Evolutionary conservation across 495 filamentous ascomycete genomes (phyloP), one percentile per base, ranked within the genome.

Genomic region (Bombardia bombarda): DNA sequence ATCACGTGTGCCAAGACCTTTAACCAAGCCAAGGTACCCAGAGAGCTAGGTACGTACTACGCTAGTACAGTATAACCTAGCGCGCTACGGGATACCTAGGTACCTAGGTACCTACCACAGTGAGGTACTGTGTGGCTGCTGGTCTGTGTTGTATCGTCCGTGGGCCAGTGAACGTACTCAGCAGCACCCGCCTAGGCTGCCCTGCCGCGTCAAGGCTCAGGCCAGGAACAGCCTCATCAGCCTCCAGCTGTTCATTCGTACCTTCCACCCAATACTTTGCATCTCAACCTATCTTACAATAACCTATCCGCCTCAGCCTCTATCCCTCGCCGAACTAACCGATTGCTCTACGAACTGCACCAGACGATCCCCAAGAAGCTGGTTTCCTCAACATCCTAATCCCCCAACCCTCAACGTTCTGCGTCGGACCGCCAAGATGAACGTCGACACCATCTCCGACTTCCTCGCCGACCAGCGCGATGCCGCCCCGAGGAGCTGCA

Each of bases 391-490:
- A n/a, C n/a, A n/a, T n/a, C n/a, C n/a, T n/a, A n/a, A n/a, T n/a
- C n/a, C n/a, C n/a, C n/a, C n/a, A n/a, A n/a, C n/a, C n/a, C n/a
- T n/a, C n/a, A n/a, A n/a, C n/a, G n/a, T n/a, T n/a, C n/a, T 24
- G 25, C 17, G 14, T 39, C 38, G 40, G 23, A 12, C n/a, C 24
- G 23, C 26, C 17, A 42, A 28, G 30, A 42, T 42, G 40, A 42
- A 33, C 66, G 78, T 78, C 67, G 83, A 93, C 60, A 83, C 82
- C 52, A 88, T 99, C 63, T 74, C 87, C 58, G 85, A 95, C 67
- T 90, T 95, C 72, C 83, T 99, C 44, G 77, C 75, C 43, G 83
- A 90, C 44, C 86, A 92, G 73, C 85, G 90, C 61, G 78, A 82
- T 50, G 79, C 83, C 55, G 84, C 89, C 57, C 90, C 43, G 83